These are phyloP conservation scores for Arthrobotrys pseudoclavata DNA, from an alignment of 2,329 filamentous ascomycete species.

Conservation along the genomic window DNA sequence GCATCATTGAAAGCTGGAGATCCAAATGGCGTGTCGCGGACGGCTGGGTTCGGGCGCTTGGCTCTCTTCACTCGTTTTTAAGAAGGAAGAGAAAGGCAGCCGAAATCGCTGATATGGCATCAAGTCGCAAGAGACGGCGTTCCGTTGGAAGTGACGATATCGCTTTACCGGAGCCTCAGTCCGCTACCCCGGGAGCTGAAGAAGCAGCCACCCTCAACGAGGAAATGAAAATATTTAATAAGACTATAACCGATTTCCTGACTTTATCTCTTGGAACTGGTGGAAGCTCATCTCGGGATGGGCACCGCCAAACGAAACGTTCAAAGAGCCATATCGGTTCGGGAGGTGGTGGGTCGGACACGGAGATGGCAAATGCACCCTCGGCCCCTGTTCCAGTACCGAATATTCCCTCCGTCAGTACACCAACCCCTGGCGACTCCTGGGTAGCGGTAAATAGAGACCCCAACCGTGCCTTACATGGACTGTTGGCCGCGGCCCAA, in stretches of 20 bases:
- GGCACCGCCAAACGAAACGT: constrained; percentile 52
- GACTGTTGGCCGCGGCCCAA: constrained; percentile 48
- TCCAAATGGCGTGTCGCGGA: constrained; percentile 62
- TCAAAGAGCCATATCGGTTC: constrained; percentile 56
- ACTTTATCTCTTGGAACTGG: constrained; percentile 43
- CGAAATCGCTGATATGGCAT: constrained; percentile 50
- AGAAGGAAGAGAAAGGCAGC: constrained; percentile 54
- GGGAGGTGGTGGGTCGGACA: constrained; percentile 49
- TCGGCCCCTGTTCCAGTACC: constrained; percentile 25
- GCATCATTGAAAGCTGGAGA: constrained; percentile 61
- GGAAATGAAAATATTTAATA: constrained; percentile 59
- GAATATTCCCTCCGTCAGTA: constrained; percentile 12
- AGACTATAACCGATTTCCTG: constrained; percentile 56
- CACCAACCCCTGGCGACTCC: constrained; percentile 43
- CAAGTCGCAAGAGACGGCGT: constrained; percentile 52
- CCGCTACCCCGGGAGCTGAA: constrained; percentile 39
- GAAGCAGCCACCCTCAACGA: constrained; percentile 44
- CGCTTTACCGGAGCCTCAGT: constrained; percentile 23
- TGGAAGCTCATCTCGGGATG: constrained; percentile 41
- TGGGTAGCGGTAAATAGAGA: constrained; percentile 59
- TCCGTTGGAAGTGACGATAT: constrained; percentile 54
- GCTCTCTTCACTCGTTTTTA: constrained; percentile 59
- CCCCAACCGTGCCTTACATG: constrained; percentile 43
- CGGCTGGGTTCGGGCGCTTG: constrained; percentile 61
- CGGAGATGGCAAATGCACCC: constrained; percentile 53